A percentile compares a stretch with the other conserved stretches of the same genome.
These are phyloP conservation scores for Hemisphaericaspora xylofermentans DNA, from an alignment of 1,139 yeast genomes.

Conservation along the genomic window DNA sequence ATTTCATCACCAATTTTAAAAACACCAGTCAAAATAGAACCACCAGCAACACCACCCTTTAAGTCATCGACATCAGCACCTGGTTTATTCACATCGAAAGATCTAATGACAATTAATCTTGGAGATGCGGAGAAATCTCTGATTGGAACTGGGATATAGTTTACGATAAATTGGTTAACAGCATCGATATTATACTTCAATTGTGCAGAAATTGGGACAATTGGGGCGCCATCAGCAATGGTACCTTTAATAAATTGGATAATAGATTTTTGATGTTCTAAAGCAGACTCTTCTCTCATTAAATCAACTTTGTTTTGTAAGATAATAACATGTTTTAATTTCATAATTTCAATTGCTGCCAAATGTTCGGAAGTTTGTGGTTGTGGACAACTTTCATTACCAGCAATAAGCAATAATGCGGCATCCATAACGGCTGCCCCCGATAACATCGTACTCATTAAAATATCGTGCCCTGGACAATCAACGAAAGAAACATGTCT, in stretches of 20 bases:
- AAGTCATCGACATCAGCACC: constrained; percentile 97
- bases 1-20: constrained; percentile 96
- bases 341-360: constrained; percentile 99
- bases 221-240: constrained; percentile 98
- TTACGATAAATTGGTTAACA: constrained; percentile 93
- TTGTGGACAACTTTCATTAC: constrained; percentile 99
- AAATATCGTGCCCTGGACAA: constrained; percentile 99
- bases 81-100: constrained; percentile 98
- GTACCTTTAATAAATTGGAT: constrained; percentile 94
- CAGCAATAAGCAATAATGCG: constrained; percentile 91
- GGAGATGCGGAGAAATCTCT: constrained; percentile 95
- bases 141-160: constrained; percentile 92
- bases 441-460: constrained; percentile 99
- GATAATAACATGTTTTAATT: constrained; percentile 92
- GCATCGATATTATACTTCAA: constrained; percentile 98
- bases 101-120: constrained; percentile 93
- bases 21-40: constrained; percentile 95
- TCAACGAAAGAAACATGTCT: constrained; percentile 99
- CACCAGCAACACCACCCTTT: constrained; percentile 99
- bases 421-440: constrained; percentile 99
- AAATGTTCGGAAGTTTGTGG: constrained; percentile 99
- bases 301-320: constrained; percentile 97
- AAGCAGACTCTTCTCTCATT: constrained; percentile 95
- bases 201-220: constrained; percentile 98
- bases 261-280: constrained; percentile 92